phyloP scores from a whole-genome alignment of 1,139 yeast species.

The Candida sojae region DNA sequence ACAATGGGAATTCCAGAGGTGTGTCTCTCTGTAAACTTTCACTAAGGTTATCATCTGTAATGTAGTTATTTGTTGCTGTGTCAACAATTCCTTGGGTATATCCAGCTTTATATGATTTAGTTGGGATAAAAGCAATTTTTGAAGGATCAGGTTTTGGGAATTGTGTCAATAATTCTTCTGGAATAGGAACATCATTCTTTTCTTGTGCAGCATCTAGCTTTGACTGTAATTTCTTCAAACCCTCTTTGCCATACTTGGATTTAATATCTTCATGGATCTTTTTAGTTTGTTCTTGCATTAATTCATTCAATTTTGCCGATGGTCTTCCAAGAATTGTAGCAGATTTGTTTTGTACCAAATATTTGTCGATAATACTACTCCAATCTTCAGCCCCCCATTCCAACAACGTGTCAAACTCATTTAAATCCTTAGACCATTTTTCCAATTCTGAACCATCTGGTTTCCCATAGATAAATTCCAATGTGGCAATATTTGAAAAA shows the following conservation, averaged over 20 bases:
- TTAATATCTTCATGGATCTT: slow-evolving; percentile 51
- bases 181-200: slow-evolving; percentile 73
- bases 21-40: slow-evolving; percentile 35
- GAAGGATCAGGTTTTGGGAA: slow-evolving; percentile 78
- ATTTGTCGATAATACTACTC: slow-evolving; percentile 54
- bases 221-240: slow-evolving; percentile 53
- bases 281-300: slow-evolving; percentile 53
- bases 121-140: slow-evolving; percentile 69
- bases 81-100: slow-evolving; percentile 22
- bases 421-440: slow-evolving; percentile 53
- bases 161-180: slow-evolving; percentile 58
- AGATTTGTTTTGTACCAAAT: slow-evolving; percentile 66
- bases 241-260: slow-evolving; percentile 54
- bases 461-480: slow-evolving; percentile 79
- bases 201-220: slow-evolving; percentile 62
- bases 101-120: slow-evolving; percentile 62
- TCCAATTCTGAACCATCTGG: slow-evolving; percentile 58
- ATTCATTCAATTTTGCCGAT: slow-evolving; percentile 60
- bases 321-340: slow-evolving; percentile 78
- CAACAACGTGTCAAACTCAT: slow-evolving; percentile 60
- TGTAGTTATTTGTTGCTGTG: slow-evolving; percentile 16
- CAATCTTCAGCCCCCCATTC: slow-evolving; percentile 71
- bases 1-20: slow-evolving; percentile 61
- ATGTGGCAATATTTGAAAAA: slow-evolving; percentile 68
- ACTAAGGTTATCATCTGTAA: slow-evolving; percentile 26